Evolutionary conservation across 805 yeast genomes (phyloP).

Genomic region (Yarrowia sp.): DNA sequence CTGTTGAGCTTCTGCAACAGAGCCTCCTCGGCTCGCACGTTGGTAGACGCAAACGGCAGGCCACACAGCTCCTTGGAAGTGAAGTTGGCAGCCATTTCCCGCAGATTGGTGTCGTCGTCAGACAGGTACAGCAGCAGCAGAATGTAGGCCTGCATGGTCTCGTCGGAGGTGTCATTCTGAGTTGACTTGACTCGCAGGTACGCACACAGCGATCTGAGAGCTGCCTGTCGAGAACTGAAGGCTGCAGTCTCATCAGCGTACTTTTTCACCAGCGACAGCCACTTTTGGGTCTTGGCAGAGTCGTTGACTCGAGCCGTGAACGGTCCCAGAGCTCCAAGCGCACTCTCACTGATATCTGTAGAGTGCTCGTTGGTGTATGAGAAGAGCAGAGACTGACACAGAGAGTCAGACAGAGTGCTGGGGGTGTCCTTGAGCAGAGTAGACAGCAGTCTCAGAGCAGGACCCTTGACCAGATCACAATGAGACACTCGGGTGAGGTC

Average conservation of each 20-base stretch:
- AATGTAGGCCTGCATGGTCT: slow-evolving; percentile 37
- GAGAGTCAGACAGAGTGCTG: slow-evolving; percentile 25
- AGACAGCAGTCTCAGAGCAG: slow-evolving; percentile 44
- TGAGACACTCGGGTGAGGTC: slow-evolving; percentile 40
- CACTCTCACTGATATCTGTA: slow-evolving; percentile 55
- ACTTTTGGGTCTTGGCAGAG: slow-evolving; percentile 42
- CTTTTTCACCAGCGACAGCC: slow-evolving; percentile 48
- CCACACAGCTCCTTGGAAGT: slow-evolving; percentile 50
- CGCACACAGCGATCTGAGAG: slow-evolving; percentile 55
- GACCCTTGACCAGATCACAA: slow-evolving; percentile 46
- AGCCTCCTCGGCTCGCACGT: slow-evolving; percentile 49
- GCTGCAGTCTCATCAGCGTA: slow-evolving; percentile 56
- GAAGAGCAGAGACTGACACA: slow-evolving; percentile 20
- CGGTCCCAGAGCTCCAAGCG: slow-evolving; percentile 62
- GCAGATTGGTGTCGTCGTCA: slow-evolving; percentile 73
- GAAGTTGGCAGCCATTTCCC: slow-evolving; percentile 57
- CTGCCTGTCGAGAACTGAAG: slow-evolving; percentile 56
- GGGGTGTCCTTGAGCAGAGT: slow-evolving; percentile 31
- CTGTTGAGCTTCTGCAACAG: slow-evolving; percentile 34
- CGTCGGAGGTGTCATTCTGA: background rate
- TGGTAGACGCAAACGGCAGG: slow-evolving; percentile 45
- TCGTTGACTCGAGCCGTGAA: slow-evolving; percentile 48
- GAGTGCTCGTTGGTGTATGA: slow-evolving; percentile 54
- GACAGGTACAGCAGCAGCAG: slow-evolving; percentile 44
- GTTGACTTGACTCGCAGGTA: slow-evolving; percentile 44